phyloP scores from a whole-genome alignment of 2,329 filamentous ascomycete genomes.

The Aspergillus candidus region DNA sequence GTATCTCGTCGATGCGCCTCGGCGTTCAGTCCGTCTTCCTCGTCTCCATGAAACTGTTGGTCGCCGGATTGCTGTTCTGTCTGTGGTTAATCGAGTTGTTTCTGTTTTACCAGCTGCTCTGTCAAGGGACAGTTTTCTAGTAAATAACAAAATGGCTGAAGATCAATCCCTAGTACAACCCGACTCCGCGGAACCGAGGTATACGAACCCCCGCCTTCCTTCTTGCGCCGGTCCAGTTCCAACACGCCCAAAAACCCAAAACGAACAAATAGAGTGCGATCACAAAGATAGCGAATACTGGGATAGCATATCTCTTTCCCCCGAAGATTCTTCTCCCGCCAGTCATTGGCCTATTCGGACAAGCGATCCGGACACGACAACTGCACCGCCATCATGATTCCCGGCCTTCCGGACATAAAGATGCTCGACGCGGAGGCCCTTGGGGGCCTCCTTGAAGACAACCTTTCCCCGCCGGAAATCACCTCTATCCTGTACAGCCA shows the following conservation, averaged over 20 bases:
- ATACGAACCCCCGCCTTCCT: constrained; percentile 22
- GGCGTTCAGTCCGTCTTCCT: not conserved
- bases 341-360: constrained; percentile 24
- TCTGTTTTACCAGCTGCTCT: not conserved
- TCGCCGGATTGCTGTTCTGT: not conserved
- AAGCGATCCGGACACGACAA: constrained; percentile 15
- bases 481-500: constrained; percentile 37
- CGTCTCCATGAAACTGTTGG: not conserved
- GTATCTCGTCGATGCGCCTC: no score
- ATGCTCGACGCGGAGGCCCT: constrained; percentile 40
- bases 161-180: constrained; percentile 17
- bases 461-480: constrained; percentile 39
- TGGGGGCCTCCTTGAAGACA: constrained; percentile 37
- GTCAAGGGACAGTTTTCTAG: not conserved
- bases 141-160: constrained; percentile 17
- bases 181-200: constrained; percentile 7
- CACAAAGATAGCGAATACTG: constrained; percentile 37
- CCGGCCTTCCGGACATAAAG: constrained; percentile 38
- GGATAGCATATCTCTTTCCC: constrained; percentile 41
- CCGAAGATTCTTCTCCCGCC: constrained; percentile 37
- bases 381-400: constrained; percentile 32
- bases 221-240: constrained; percentile 35
- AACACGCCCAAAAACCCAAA: constrained; percentile 34
- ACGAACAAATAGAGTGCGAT: constrained; percentile 40
- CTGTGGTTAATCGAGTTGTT: not conserved